These are phyloP conservation scores for Aspergillus funiculosus DNA, from an alignment of 495 filamentous ascomycete species.

Conservation along the genomic window DNA sequence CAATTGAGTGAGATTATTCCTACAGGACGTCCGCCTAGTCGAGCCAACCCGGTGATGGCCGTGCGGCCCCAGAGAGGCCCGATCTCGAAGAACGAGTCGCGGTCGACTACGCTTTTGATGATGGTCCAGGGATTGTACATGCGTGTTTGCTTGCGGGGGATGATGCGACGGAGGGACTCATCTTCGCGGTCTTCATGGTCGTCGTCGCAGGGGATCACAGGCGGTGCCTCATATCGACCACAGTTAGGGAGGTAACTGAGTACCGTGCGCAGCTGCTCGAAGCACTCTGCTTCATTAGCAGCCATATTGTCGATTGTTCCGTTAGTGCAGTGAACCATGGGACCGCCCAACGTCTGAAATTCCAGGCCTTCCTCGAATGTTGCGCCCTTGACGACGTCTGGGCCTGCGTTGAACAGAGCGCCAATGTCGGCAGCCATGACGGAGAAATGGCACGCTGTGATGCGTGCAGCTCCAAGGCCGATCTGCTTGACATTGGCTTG, in stretches of 20 bases:
- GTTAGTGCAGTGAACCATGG: conserved; percentile 56
- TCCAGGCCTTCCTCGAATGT: conserved; percentile 56
- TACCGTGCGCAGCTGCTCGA: conserved; percentile 53
- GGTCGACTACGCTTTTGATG: conserved; percentile 51
- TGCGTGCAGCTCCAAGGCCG: conserved; percentile 56
- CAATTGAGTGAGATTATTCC: conserved; percentile 54
- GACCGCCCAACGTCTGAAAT: conserved; percentile 51
- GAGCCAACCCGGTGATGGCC: conserved; percentile 53
- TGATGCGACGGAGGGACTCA: conserved; percentile 47
- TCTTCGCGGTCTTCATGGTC: conserved; percentile 46
- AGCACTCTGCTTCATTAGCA: conserved; percentile 53
- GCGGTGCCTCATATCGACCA: conserved; percentile 46
- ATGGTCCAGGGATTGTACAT: conserved; percentile 57
- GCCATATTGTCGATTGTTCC: conserved; percentile 62
- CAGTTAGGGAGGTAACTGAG: conserved; percentile 52
- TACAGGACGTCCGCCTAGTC: conserved; percentile 49
- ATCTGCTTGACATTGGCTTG: conserved; percentile 32
- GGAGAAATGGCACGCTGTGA: conserved; percentile 57
- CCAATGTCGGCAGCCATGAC: conserved; percentile 61
- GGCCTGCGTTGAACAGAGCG: conserved; percentile 57
- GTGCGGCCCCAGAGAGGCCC: conserved; percentile 57
- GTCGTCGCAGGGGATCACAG: conserved; percentile 41
- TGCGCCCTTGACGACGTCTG: conserved; percentile 55
- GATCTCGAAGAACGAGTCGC: conserved; percentile 56
- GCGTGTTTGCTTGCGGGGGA: conserved; percentile 50